Evolutionary conservation across 805 yeast species (phyloP), one percentile per base, ranked within the genome.

Genomic region (Monosporozyma siamensis): DNA sequence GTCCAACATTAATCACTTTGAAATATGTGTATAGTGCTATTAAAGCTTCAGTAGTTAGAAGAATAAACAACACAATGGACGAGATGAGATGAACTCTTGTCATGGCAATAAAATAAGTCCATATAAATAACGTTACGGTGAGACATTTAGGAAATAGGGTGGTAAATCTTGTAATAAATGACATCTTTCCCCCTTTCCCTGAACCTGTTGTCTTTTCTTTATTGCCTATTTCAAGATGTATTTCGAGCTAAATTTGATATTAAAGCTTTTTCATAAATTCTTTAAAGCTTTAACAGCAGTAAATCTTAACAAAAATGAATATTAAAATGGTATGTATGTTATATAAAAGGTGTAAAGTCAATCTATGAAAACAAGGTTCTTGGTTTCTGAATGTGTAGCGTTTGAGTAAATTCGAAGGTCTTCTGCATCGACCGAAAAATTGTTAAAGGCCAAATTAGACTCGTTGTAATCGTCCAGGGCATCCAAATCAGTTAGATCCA

Each of bases 1-100:
- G 71, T 0, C 87, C 87, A 1, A 61, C 60, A 1, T 26, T n/a
- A 1, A 80, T 66, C 3, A 79, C 73, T 47, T 65, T 59, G 55
- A 64, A 75, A 54, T 82, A 82, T 2, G 82, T 64, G 48, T 68
- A 68, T 4, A 79, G 26, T 2, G 56, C 50, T 2, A 53, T 14
- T 1, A 34, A 11, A 2, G 32, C 22, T 14, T 18, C 29, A 2
- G 12, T 11, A 3, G 30, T 17, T 6, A 37, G 32, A 4, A 50
- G 9, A 8, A 44, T 17, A 11, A 39, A 27, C 4, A 48, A 17
- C 4, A 53, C 26, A 15, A 44, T 4, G 2, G 35, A 1, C 3
- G 59, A 46, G 24, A 56, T 26, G 17, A 43, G 35, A 10, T 38
- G 29, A 5, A 54, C 54, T 9, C 47, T 37, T 3, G 46, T 39